These are phyloP conservation scores for Ilex paraguariensis DNA, from an alignment of 305 asterid genomes.

Conservation along the genomic window DNA sequence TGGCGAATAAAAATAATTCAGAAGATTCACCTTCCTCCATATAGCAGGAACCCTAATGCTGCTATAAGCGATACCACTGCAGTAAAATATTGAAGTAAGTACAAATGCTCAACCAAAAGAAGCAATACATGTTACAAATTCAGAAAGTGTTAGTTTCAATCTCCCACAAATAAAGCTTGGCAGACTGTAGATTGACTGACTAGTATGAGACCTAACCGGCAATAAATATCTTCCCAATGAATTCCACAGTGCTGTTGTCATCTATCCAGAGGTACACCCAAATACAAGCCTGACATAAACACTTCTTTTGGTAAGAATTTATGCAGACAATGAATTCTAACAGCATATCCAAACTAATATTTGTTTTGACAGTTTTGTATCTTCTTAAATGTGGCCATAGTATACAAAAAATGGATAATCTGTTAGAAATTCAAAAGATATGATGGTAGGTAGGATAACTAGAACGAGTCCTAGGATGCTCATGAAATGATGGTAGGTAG, in stretches of 20 bases:
- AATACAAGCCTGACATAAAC: constrained; percentile 55
- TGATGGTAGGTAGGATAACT: too few species aligned
- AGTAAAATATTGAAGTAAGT: constrained; percentile 23
- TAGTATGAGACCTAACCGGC: constrained; percentile 51
- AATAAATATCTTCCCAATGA: constrained; percentile 81
- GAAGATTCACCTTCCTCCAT: constrained; percentile 83
- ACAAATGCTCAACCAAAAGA: constrained; percentile 5
- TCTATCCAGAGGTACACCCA: constrained; percentile 87
- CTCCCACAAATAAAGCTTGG: too few species aligned
- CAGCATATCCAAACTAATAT: too few species aligned
- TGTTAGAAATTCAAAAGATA: too few species aligned
- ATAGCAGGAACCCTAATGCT: constrained; percentile 86
- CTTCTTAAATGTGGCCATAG: too few species aligned
- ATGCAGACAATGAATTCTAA: too few species aligned
- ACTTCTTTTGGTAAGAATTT: constrained; percentile 14
- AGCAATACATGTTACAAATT: background rate
- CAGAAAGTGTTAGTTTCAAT: background rate
- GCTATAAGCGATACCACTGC: constrained; percentile 87
- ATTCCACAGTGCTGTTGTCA: constrained; percentile 60
- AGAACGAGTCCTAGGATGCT: too few species aligned
- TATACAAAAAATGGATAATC: too few species aligned
- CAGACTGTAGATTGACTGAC: background rate
- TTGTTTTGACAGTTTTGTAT: too few species aligned
- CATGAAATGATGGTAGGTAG: too few species aligned
- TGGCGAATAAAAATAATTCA: constrained; percentile 6